These are phyloP conservation scores for Mallotus nudiflorus DNA, from an alignment of 345 rosid species.

Conservation along the genomic window DNA sequence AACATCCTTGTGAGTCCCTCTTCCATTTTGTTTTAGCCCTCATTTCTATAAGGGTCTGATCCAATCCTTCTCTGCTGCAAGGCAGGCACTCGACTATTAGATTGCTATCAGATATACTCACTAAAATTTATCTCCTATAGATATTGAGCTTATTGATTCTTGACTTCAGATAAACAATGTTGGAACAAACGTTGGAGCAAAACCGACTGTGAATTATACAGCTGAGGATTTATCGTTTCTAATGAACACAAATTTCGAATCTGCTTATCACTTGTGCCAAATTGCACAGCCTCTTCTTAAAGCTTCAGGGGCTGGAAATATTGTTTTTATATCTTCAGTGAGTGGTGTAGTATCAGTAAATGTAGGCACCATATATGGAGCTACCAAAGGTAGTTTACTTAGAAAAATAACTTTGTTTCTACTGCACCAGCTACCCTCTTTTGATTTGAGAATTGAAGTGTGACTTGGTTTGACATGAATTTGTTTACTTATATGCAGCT, in stretches of 20 bases:
- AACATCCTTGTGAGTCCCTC: constrained; percentile 21
- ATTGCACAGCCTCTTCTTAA: constrained; percentile 27
- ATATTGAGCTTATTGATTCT: background rate
- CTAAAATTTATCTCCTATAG: background rate
- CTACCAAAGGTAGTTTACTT: constrained; percentile 18
- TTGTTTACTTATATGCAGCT: background rate
- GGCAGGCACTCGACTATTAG: no score
- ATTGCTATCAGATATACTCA: no score
- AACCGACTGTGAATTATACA: constrained; percentile 10
- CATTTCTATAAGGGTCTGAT: background rate
- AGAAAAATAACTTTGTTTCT: background rate
- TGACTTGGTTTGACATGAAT: background rate
- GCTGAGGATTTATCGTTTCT: constrained; percentile 10
- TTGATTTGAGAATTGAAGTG: background rate
- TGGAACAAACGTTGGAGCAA: background rate
- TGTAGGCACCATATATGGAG: constrained; percentile 12
- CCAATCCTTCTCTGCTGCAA: background rate
- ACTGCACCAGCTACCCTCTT: background rate
- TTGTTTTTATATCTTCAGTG: constrained; percentile 26
- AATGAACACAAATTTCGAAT: constrained; percentile 14
- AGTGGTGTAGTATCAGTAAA: constrained; percentile 12
- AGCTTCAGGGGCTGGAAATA: constrained; percentile 21
- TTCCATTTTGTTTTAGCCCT: background rate
- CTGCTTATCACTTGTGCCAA: constrained; percentile 24
- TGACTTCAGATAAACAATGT: constrained; percentile 28